A percentile compares a stretch with the other conserved stretches of the same genome.
Conservation (phyloP, 140 eudicot species). For the Anethum foeniculum region DNA sequence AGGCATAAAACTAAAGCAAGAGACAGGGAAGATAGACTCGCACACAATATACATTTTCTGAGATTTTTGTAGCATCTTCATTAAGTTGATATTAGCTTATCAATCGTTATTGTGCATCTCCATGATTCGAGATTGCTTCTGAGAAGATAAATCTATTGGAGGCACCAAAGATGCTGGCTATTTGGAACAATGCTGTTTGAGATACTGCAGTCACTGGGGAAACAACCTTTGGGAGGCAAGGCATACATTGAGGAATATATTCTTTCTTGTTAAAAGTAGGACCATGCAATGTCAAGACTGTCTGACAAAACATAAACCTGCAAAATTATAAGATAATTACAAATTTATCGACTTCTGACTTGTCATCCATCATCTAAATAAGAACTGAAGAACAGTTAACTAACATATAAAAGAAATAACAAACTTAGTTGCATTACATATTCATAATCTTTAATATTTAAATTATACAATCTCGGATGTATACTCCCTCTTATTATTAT, state of each 20-base stretch:
- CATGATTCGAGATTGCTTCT: conserved; percentile 20
- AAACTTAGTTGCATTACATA: neutral
- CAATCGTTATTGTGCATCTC: neutral
- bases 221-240: conserved; percentile 57
- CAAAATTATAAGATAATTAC: conserved; percentile 11
- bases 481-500: neutral
- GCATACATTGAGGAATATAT: conserved; percentile 66
- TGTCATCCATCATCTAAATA: neutral
- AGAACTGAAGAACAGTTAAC: neutral
- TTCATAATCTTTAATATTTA: neutral
- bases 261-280: conserved; percentile 53
- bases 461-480: neutral
- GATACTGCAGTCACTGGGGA: conserved; percentile 37
- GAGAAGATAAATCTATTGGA: conserved; percentile 48
- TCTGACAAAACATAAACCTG: conserved; percentile 85
- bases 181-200: conserved; percentile 31
- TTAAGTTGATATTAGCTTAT: conserved; percentile 9
- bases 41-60: neutral
- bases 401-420: neutral
- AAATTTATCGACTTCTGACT: neutral
- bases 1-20: neutral
- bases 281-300: conserved; percentile 45
- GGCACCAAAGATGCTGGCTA: conserved; percentile 63
- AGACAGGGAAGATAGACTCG: neutral
- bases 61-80: neutral